Percentiles rank a stretch among this genome's conserved stretches.
Evolutionary conservation across 164 flowering plant species (phyloP).

Genomic region (Aristolochia californica): DNA sequence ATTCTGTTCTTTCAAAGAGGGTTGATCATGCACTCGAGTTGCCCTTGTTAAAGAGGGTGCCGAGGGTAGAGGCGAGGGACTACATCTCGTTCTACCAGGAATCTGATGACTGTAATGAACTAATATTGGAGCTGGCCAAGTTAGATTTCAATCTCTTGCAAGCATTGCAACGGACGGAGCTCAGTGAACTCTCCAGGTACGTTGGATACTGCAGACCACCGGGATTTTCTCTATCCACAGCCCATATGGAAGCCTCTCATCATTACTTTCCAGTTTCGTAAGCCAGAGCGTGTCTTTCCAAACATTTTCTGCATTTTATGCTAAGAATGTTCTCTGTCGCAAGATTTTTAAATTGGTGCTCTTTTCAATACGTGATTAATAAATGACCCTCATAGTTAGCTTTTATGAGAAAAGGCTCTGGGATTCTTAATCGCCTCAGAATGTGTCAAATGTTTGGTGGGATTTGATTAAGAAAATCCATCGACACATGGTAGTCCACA

Average conservation of each 20-base stretch:
- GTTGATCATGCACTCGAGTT: conserved; percentile 16
- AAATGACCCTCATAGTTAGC: too few relatives aligned
- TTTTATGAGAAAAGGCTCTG: too few relatives aligned
- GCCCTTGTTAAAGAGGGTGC: conserved; percentile 34
- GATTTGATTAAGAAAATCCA: too few relatives aligned
- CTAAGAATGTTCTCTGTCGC: too few relatives aligned
- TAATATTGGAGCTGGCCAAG: conserved; percentile 23
- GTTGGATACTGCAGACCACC: conserved; percentile 1
- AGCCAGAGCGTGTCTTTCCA: too few relatives aligned
- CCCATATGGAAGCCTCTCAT: background rate
- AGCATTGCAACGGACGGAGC: conserved; percentile 28
- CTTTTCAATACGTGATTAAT: too few relatives aligned
- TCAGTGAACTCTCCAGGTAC: conserved; percentile 28
- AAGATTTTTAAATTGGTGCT: too few relatives aligned
- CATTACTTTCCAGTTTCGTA: too few relatives aligned
- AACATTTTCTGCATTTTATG: too few relatives aligned
- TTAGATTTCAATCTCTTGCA: conserved; percentile 29
- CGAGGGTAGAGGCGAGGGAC: conserved; percentile 22
- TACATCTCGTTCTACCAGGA: conserved; percentile 10
- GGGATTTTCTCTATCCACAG: background rate
- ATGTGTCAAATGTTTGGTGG: too few relatives aligned
- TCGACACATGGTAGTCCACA: too few relatives aligned
- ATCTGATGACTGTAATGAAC: conserved; percentile 4
- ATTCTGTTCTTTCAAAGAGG: conserved; percentile 9
- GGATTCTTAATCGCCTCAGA: too few relatives aligned